Percentiles rank a stretch among this genome's conserved stretches.
phyloP scores from a whole-genome alignment of 106 monocot species.

The Dendrobium catenatum region DNA sequence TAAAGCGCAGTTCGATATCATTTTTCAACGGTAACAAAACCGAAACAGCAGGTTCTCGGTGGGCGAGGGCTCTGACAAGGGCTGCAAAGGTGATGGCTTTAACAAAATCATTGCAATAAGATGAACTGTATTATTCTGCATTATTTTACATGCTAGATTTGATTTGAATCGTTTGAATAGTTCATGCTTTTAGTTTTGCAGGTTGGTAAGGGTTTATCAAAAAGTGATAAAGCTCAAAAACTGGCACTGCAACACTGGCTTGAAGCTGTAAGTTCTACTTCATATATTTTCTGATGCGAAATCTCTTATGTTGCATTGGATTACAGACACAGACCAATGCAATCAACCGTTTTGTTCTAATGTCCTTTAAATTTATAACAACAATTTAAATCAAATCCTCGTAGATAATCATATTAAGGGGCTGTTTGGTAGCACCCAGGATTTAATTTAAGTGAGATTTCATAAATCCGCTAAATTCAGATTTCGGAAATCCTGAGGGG shows the following conservation, averaged over 20 bases:
- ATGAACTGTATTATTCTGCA: neutral
- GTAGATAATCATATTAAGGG: no score
- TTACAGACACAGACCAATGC: no score
- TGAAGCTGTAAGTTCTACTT: slow-evolving; percentile 26
- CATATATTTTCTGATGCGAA: neutral
- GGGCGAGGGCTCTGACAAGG: slow-evolving; percentile 41
- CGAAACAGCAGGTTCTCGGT: slow-evolving; percentile 32
- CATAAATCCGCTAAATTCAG: no score
- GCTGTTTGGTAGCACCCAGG: no score
- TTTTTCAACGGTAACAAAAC: slow-evolving; percentile 29
- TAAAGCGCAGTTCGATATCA: slow-evolving; percentile 34
- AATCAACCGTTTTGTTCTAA: no score
- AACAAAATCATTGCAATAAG: neutral
- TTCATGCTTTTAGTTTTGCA: slow-evolving; percentile 4
- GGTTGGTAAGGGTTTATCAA: slow-evolving; percentile 38
- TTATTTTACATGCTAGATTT: neutral
- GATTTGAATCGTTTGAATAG: neutral
- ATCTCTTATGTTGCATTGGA: neutral
- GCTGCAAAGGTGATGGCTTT: slow-evolving; percentile 33
- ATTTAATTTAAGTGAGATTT: no score
- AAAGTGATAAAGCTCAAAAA: slow-evolving; percentile 38
- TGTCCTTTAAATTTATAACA: no score
- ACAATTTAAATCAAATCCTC: no score
- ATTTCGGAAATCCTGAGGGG: no score
- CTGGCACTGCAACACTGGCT: slow-evolving; percentile 42